Percentiles rank a stretch among this genome's conserved stretches.
Conservation (phyloP, 352 stramenopile genomes). For the Phytopythium mirpurense region DNA sequence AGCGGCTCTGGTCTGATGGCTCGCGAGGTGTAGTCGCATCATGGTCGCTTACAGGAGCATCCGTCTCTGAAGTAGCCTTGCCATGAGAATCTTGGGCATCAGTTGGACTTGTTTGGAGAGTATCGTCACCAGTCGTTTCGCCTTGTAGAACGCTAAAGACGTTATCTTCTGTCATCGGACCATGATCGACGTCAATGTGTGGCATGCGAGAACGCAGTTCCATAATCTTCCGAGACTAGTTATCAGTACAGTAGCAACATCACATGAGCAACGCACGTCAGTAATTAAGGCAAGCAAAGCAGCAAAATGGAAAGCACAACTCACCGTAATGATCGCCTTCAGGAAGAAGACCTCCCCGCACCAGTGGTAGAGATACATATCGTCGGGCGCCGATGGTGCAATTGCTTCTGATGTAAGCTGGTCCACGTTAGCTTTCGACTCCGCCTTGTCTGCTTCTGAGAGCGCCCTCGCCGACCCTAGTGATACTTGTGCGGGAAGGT, state of each 20-base stretch:
- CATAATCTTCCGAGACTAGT: slow-evolving; percentile 20
- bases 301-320: neutral
- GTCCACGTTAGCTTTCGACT: neutral
- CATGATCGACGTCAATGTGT: slow-evolving; percentile 17
- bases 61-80: neutral
- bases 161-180: slow-evolving; percentile 31
- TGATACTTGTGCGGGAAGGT: neutral
- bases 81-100: neutral
- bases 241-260: too few relatives aligned
- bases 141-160: slow-evolving; percentile 10
- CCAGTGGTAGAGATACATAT: slow-evolving; percentile 55
- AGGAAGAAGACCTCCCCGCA: slow-evolving; percentile 61
- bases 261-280: neutral
- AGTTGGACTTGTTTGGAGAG: neutral
- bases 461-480: slow-evolving; percentile 2
- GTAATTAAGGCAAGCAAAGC: neutral
- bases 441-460: neutral
- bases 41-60: neutral
- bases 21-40: neutral
- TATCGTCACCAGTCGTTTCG: too few relatives aligned
- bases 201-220: slow-evolving; percentile 7
- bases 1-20: slow-evolving; percentile 4
- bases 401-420: neutral
- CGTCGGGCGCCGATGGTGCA: slow-evolving; percentile 16
- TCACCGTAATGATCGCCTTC: slow-evolving; percentile 39